These are phyloP conservation scores for Pleomassaria siparia DNA, from an alignment of 2,329 filamentous ascomycete species.

Conservation along the genomic window DNA sequence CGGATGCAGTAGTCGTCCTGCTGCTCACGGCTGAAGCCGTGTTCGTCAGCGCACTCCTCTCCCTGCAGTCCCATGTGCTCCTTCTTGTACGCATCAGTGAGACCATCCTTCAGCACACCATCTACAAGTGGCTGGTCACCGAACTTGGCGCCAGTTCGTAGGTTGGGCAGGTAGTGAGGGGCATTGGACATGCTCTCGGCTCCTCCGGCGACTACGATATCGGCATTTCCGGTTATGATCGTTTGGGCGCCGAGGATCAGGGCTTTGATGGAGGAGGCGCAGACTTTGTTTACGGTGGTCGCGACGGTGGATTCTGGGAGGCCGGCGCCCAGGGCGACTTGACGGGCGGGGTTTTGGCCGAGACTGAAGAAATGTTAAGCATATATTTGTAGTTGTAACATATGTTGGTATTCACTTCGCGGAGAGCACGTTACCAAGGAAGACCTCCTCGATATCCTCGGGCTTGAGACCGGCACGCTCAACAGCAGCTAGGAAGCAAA, in stretches of 20 bases:
- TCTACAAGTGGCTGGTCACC: constrained; percentile 88
- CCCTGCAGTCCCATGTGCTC: constrained; percentile 95
- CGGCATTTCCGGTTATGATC: constrained; percentile 93
- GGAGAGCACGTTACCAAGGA: constrained; percentile 97
- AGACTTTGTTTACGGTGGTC: constrained; percentile 99
- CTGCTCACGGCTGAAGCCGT: constrained; percentile 76
- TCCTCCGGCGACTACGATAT: constrained; percentile 89
- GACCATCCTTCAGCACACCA: constrained; percentile 88
- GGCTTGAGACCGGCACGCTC: constrained; percentile 86
- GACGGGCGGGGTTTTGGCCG: constrained; percentile 93
- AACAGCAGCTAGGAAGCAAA: constrained; percentile 62
- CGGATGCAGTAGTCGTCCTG: constrained; percentile 97
- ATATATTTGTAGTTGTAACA: not conserved
- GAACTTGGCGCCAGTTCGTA: constrained; percentile 89
- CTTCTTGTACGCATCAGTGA: constrained; percentile 92
- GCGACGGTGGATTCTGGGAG: constrained; percentile 77
- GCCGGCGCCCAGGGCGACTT: constrained; percentile 88
- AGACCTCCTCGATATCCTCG: constrained; percentile 90
- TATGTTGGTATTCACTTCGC: constrained; percentile 71
- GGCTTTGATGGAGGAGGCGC: constrained; percentile 91
- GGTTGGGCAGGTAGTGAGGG: constrained; percentile 88
- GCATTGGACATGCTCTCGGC: constrained; percentile 98
- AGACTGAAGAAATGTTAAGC: constrained; percentile 53
- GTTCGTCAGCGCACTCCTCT: constrained; percentile 87
- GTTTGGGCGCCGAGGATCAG: constrained; percentile 94